Base-by-base conservation (phyloP, 1,284 basidiomycete species). In the Cutaneotrichosporon mucoides region DNA sequence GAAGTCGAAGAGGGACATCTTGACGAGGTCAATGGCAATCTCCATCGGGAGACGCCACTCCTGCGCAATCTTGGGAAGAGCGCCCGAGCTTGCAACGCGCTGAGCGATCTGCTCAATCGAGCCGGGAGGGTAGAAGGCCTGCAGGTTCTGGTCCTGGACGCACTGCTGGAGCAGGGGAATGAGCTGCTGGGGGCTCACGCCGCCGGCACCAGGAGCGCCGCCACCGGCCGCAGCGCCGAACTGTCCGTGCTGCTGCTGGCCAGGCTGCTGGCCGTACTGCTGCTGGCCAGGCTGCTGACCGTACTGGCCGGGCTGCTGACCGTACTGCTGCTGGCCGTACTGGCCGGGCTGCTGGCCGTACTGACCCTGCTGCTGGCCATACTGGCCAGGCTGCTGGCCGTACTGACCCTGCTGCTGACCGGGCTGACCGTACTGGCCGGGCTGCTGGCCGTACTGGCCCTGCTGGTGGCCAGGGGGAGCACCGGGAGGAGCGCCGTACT, bases 11-110 rank as follows among this genome's bases (percentile, higher is more conserved):
- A 80, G 66, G 0, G 79, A 66, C 11, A 80, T 60, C 66, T 79
- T 78, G 61, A 73, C 72, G 34, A 80, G 66, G 56, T 81, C 79
- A 42, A 72, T 68, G 1, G 79, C 79, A 35, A 80, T 69, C 67
- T 81, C 80, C 42, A 71, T 69, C 3, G 79, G 79, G 55, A 81
- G 70, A 41, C 74, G 65, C 79, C 79, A 81, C 56, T 80, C 79
- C 7, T 60, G 37, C 10, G 77, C 75, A 52, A 81, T 71, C 62
- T 71, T 72, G 44, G 73, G 66, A 6, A 81, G 67, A 2, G 72
- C 75, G 45, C 79, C 79, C 1, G 75, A 73, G 11, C 69, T 66
- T 1, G 74, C 73, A 42, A 81, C 76, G 34, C 72, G 68, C 56
- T 76, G 71, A 1, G 79, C 80, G 61, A 81, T 75, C 46, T 67